Base-by-base conservation (phyloP, 208 protist genomes). In the Leishmania arabica region DNA sequence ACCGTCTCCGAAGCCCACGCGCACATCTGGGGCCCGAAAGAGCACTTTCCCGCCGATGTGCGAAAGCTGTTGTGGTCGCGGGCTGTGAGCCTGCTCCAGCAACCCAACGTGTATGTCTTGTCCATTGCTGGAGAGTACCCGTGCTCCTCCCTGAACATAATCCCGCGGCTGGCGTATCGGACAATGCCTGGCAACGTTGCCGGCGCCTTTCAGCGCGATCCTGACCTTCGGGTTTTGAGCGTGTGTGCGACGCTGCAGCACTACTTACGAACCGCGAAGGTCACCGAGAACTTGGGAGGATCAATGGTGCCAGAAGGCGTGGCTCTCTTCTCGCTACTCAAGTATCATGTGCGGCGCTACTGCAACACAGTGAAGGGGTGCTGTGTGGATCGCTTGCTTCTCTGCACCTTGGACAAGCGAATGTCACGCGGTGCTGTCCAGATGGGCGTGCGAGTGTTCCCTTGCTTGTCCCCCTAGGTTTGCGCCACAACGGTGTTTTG, bases 321-420 rank as follows among this genome's bases (percentile, higher is more conserved):
- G n/a, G 79, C 87, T 64, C 88, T 97, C 27, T 96, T 97, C 75
- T 84, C 91, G 4, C 90, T 96, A 40, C 45, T 96, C 27, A 97
- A 96, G 84, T 96, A 97, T 72, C 94, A 97, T 77, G 89, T 95
- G 11, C 88, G 94, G 47, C 87, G 92, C 15, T 91, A 94, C 84
- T 82, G 88, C 47, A 90, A 95, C 69, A 89, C 86, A 4, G 94
- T 96, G 56, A 93, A 93, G 56, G 94, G 94, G 6, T 76, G 81
- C 9, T 86, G 84, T 7, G 82, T 79, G 0, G 79, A 92, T 27
- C 86, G 86, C 47, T 69, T 97, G 42, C 31, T 96, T 27, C 83
- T 97, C 27, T 96, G 92, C 78, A 96, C 94, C 24, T 66, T 97
- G 64, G 94, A 97, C 75, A 90, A 89, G 68, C 85, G 88, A 9